Base-by-base conservation (phyloP, 2,329 filamentous ascomycete species). In the Davidsoniella eucalypti region DNA sequence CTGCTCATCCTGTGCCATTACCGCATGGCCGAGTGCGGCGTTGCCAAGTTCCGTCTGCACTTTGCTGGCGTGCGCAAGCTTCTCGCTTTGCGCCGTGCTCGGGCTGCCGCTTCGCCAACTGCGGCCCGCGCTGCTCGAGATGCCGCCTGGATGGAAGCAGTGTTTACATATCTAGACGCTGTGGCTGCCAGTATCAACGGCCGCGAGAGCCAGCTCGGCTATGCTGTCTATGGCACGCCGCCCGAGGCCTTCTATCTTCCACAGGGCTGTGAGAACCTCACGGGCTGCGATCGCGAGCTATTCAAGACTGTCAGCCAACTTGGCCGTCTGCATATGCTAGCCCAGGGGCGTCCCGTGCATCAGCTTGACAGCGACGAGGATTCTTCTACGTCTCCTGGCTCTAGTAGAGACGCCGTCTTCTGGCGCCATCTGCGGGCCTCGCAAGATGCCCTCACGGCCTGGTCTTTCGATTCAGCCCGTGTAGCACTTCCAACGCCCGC, bases 131-230 rank as follows among this genome's bases (percentile, higher is more conserved):
- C 61, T 59, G 79, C 59, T 63, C 76, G 78, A 47, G 84, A 87
- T 54, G 83, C 86, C 52, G 78, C 80, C 10, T 95, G 88, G 88
- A 90, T 94, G 69, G 85, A 93, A 59, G 80, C 86, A 40, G 79
- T 94, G 57, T 95, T 95, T 60, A 92, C 86, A 33, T 94, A 90
- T 72, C 93, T 94, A 61, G 90, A 95, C 63, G 86, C 88, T 50
- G 86, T 95, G 67, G 87, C 87, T 0, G 86, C 86, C 38, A 88
- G 84, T 48, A 86, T 94, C 61, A 95, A 95, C 58, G 85, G 94
- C 64, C 79, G 88, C 47, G 88, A 95, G 64, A 79, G 84, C 26
- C 86, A 94, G 62, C 75, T 94, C 16, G 47, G 47, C 29, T 50
- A 50, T 29, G 47, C 47, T 6, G 18, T 36, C 14, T 50, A 50